phyloP scores from a whole-genome alignment of 306 rosid genomes.

The Astragalus glycyphyllos region DNA sequence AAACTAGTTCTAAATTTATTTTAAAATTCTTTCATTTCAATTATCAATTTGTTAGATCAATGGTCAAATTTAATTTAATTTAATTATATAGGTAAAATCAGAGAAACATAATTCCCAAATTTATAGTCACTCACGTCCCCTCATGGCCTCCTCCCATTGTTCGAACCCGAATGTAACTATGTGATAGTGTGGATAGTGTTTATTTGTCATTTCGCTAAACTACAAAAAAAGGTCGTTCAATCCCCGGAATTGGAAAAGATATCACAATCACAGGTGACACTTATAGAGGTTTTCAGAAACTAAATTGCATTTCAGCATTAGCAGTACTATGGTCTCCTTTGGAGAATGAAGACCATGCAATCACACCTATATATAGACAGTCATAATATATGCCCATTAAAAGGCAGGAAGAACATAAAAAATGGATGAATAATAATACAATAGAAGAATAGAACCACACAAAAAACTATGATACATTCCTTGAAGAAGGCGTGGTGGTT shows the following conservation, averaged over 20 bases:
- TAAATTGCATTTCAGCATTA: background rate
- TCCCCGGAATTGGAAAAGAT: background rate
- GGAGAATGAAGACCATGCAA: conserved; percentile 35
- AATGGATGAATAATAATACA: conserved; percentile 59
- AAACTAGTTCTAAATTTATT: too few relatives aligned
- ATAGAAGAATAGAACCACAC: conserved; percentile 18
- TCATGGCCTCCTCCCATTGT: too few relatives aligned
- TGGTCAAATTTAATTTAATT: too few relatives aligned
- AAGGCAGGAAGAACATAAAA: conserved; percentile 51
- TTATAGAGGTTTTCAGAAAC: background rate
- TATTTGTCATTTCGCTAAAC: too few relatives aligned
- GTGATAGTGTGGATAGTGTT: too few relatives aligned
- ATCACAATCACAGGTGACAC: background rate
- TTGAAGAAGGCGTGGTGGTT: conserved; percentile 38
- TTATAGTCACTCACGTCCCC: too few relatives aligned
- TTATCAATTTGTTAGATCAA: too few relatives aligned
- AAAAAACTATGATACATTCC: conserved; percentile 48
- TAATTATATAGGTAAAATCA: too few relatives aligned
- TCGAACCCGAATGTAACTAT: too few relatives aligned
- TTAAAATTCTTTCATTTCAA: too few relatives aligned
- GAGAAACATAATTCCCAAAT: too few relatives aligned
- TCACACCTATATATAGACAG: conserved; percentile 28
- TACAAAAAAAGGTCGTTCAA: background rate
- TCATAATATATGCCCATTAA: conserved; percentile 13
- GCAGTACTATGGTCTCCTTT: conserved; percentile 7